A percentile compares a stretch with the other conserved stretches of the same genome.
phyloP scores from a whole-genome alignment of 1,284 basidiomycete genomes.

The Pterulicium gracile region DNA sequence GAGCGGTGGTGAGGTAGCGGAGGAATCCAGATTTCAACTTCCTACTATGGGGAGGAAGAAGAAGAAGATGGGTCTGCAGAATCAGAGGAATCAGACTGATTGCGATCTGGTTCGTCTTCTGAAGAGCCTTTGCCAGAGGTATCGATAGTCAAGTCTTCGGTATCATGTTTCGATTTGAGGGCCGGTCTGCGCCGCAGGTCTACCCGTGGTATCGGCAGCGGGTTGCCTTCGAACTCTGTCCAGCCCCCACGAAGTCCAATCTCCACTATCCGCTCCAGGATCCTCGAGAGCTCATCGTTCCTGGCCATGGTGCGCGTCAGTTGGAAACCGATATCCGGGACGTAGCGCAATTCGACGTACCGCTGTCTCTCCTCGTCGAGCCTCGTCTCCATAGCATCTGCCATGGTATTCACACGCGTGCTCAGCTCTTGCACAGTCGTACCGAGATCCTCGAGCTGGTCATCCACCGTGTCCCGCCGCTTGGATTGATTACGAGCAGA shows the following conservation, averaged over 20 bases:
- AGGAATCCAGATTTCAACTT: too few relatives aligned
- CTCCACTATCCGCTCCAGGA: slow-evolving; percentile 62
- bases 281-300: slow-evolving; percentile 52
- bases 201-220: slow-evolving; percentile 36
- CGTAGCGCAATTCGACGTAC: slow-evolving; percentile 24
- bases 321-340: not conserved
- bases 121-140: not conserved
- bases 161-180: not conserved
- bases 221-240: slow-evolving; percentile 50
- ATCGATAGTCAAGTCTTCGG: not conserved
- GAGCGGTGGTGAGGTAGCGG: too few relatives aligned
- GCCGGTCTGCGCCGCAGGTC: slow-evolving; percentile 16
- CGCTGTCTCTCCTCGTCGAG: slow-evolving; percentile 31
- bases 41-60: too few relatives aligned
- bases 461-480: slow-evolving; percentile 66
- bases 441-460: slow-evolving; percentile 54
- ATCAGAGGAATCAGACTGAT: too few relatives aligned
- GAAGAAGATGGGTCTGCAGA: too few relatives aligned
- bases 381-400: slow-evolving; percentile 33
- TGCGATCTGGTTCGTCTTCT: not conserved
- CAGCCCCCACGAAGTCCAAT: slow-evolving; percentile 62
- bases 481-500: slow-evolving; percentile 64
- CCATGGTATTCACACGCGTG: slow-evolving; percentile 33
- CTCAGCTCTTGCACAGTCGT: slow-evolving; percentile 35
- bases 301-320: slow-evolving; percentile 21